Base-by-base conservation (phyloP, 2,329 filamentous ascomycete genomes). In the Pseudocercospora crystallina region DNA sequence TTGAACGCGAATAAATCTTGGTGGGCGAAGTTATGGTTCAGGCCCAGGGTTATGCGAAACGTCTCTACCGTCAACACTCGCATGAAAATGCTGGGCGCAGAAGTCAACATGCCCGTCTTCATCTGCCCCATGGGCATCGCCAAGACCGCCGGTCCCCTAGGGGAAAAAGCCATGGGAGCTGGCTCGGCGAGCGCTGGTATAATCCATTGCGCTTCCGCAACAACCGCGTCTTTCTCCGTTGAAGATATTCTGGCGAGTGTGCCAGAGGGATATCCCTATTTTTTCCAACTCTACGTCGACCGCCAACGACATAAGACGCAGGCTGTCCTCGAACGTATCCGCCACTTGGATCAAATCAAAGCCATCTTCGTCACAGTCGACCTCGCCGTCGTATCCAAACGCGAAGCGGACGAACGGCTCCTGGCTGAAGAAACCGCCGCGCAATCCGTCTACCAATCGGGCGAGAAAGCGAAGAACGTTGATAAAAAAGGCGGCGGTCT, bases 241-340 rank as follows among this genome's bases (percentile, higher is more conserved):
- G 64, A 65, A 20, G 67, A 70, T n/a, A 65, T 70, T 8, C 36
- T 69, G 26, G 59, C 54, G 2, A 55, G 49, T 20, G 66, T 59
- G 2, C 62, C 63, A 5, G 39, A 45, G n/a, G 56, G 51, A 10
- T 62, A 64, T 48, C 65, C 65, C 1, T 68, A 75, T 46, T 81
- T 83, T 69, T 83, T 82, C 61, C 82, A 85, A 62, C 70, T 86
- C 5, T 86, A 85, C 57, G 79, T 84, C 34, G 76, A 84, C 65
- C 78, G 77, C 57, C 71, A 82, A 49, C 72, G 80, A 0, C 49
- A 65, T 3, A 79, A 80, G 51, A 80, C 80, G 2, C 76, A 77
- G 53, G 70, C 69, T 1, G 64, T 83, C 2, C 64, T 85, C 2
- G 63, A 61, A 13, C 65, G 74, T n/a, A 74, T 80, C 1, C 71